Evolutionary conservation across 176 grass and related monocot species (phyloP), one percentile per base, ranked within the genome.

Genomic region (Aegilops longissima): DNA sequence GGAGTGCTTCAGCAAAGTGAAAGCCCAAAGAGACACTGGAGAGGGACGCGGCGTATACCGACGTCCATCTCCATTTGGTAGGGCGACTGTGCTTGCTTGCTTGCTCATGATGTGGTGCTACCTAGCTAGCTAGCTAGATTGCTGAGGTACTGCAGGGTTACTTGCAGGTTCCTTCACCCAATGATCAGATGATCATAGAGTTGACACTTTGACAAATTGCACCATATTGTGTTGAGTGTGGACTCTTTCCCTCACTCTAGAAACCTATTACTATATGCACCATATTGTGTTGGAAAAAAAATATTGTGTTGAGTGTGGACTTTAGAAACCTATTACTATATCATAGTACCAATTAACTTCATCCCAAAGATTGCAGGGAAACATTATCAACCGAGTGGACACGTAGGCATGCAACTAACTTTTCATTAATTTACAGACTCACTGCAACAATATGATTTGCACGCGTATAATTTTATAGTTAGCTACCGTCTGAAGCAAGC

Each of bases 161-260:
- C 88, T 62, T 72, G 70, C 29, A 49, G 76, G 17, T 56, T 80
- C 63, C 63, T 65, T 65, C 42, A 3, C 18, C 18, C 1, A 59
- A 59, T 21, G 54, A 21, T 30, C 73, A 10, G 16, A 18, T 13
- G 9, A 70, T 20, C 61, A 76, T 58, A 49, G 39, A 47, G 45
- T 47, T 47, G 45, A 47, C 12, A 47, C 82, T 77, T 81, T 86
- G 83, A 62, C 83, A 77, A 90, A 81, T 68, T 8, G 12, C 45
- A 56, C 9, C 77, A 42, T 82, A 24, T 39, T 0, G 39, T 45
- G 51, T 18, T 14, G 51, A 54, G 51, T 75, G 23, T 29, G 6
- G 58, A 54, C 4, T 17, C 51, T 47, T 47, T 14, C 42, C 11
- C 45, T 47, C 45, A 73, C 82, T 56, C 21, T 20, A 10, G 35